Percentiles rank a stretch among this genome's conserved stretches.
Conservation (phyloP, 345 rosid species). For the Clarkia xantiana region DNA sequence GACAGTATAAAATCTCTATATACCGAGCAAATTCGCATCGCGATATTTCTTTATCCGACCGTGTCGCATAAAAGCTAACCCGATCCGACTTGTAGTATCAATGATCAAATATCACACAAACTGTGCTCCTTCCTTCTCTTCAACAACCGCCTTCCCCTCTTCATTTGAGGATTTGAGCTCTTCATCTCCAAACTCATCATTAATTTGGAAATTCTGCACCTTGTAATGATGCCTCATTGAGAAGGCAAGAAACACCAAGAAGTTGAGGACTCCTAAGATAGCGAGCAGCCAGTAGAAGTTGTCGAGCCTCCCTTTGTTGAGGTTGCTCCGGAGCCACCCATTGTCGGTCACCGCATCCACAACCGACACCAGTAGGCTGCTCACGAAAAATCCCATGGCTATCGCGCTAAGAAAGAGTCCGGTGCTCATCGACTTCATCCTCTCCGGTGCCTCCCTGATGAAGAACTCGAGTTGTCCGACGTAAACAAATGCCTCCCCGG, state of each 20-base stretch:
- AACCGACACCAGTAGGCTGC: constrained; percentile 61
- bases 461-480: constrained; percentile 93
- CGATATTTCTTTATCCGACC: no score
- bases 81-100: no score
- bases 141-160: constrained; percentile 1
- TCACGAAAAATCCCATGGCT: constrained; percentile 81
- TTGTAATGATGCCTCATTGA: constrained; percentile 61
- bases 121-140: constrained; percentile 11
- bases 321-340: constrained; percentile 56
- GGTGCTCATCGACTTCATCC: constrained; percentile 95
- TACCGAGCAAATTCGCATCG: no score
- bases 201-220: constrained; percentile 10
- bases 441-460: constrained; percentile 74
- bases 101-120: constrained; percentile 5
- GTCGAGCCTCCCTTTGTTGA: constrained; percentile 42
- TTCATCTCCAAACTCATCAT: not conserved
- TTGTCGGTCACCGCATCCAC: constrained; percentile 44
- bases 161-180: constrained; percentile 4
- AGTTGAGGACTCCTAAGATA: constrained; percentile 53
- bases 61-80: no score
- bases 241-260: constrained; percentile 35
- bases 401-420: constrained; percentile 69
- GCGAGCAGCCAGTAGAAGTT: constrained; percentile 75
- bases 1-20: no score
- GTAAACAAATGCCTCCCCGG: constrained; percentile 88